Conservation (phyloP, 2,329 filamentous ascomycete species). For the Verticillium tricorpus region DNA sequence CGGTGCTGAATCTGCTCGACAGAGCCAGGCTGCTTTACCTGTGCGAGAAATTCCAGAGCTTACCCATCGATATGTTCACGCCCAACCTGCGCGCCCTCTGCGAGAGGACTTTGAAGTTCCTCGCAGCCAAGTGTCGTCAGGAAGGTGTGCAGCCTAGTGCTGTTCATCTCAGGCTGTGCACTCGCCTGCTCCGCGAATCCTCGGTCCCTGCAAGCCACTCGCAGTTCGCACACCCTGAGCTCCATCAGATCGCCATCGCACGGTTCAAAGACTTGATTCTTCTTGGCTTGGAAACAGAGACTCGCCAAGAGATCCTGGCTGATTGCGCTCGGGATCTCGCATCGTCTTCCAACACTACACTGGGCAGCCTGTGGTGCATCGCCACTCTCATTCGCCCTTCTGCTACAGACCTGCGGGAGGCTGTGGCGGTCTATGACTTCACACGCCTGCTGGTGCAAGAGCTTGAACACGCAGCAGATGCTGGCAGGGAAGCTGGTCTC, state of each 20-base stretch:
- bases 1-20: conserved; percentile 44
- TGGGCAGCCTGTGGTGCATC: conserved; percentile 70
- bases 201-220: conserved; percentile 50
- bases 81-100: conserved; percentile 58
- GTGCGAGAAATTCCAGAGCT: conserved; percentile 62
- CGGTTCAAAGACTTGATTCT: conserved; percentile 58
- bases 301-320: conserved; percentile 58
- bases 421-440: conserved; percentile 58
- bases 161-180: conserved; percentile 42
- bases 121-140: conserved; percentile 23
- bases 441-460: conserved; percentile 60
- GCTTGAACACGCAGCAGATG: conserved; percentile 49
- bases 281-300: conserved; percentile 47
- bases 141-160: not conserved
- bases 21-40: conserved; percentile 55
- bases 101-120: conserved; percentile 47
- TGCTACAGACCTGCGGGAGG: conserved; percentile 48
- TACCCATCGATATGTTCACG: conserved; percentile 62
- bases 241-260: conserved; percentile 59
- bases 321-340: conserved; percentile 67
- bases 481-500: conserved; percentile 35
- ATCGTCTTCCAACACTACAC: conserved; percentile 55
- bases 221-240: conserved; percentile 52
- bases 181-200: conserved; percentile 69
- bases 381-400: conserved; percentile 41